phyloP scores from a whole-genome alignment of 2,329 filamentous ascomycete species.

The Lithohypha guttulata region DNA sequence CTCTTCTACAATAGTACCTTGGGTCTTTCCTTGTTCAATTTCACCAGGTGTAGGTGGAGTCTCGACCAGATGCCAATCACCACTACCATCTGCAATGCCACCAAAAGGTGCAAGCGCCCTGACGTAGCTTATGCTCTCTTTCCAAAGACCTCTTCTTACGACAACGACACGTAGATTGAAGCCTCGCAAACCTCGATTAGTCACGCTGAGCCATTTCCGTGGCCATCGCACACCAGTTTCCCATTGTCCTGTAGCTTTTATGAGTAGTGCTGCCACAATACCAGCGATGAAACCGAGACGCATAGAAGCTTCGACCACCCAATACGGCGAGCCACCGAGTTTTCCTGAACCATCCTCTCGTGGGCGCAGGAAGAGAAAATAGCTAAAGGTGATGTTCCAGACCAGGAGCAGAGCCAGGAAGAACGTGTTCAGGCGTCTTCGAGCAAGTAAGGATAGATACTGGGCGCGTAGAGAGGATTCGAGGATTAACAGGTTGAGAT shows the following conservation, averaged over 20 bases:
- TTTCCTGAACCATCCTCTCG: constrained; percentile 76
- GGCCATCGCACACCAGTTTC: constrained; percentile 92
- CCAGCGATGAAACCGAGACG: constrained; percentile 88
- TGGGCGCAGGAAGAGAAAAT: constrained; percentile 88
- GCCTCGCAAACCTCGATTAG: constrained; percentile 76
- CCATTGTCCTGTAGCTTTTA: constrained; percentile 95
- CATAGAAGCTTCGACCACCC: constrained; percentile 82
- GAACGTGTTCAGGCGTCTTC: constrained; percentile 84
- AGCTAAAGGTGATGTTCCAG: constrained; percentile 79
- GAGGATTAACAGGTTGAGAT: constrained; percentile 93
- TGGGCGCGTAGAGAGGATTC: constrained; percentile 88
- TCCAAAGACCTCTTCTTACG: constrained; percentile 47
- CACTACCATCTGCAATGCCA: constrained; percentile 39
- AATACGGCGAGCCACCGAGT: constrained; percentile 88
- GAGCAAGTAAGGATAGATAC: constrained; percentile 79
- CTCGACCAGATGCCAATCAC: constrained; percentile 67
- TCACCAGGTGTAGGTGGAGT: constrained; percentile 26
- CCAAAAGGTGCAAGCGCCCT: constrained; percentile 47
- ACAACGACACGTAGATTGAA: constrained; percentile 97
- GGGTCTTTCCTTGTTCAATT: constrained; percentile 44
- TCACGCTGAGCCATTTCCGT: constrained; percentile 74
- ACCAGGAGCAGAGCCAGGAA: constrained; percentile 68
- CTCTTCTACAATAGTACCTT: constrained; percentile 57
- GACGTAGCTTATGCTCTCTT: constrained; percentile 29
- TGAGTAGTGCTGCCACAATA: constrained; percentile 70